phyloP scores from a whole-genome alignment of 352 stramenopile species.

The Phytophthora syringae region DNA sequence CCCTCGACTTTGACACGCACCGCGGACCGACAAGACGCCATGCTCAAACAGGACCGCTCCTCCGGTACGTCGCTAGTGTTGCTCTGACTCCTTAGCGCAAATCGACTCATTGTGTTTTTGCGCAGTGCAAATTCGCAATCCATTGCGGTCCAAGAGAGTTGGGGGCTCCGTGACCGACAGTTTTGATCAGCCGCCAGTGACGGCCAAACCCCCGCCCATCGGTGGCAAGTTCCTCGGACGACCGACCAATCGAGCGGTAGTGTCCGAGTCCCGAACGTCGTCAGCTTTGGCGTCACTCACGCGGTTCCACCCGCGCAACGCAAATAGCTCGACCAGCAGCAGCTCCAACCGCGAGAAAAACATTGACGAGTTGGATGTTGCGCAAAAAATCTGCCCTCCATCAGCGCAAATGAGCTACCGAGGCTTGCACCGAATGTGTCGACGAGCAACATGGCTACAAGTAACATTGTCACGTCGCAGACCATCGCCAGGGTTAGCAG shows the following conservation, averaged over 20 bases:
- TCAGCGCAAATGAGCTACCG: slow-evolving; percentile 26
- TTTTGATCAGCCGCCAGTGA: slow-evolving; percentile 32
- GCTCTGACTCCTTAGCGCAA: slow-evolving; percentile 1
- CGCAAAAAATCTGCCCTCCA: slow-evolving; percentile 31
- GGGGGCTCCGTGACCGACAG: slow-evolving; percentile 28
- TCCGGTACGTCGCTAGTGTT: slow-evolving; percentile 22
- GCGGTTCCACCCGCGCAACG: slow-evolving; percentile 42
- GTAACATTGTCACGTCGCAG: slow-evolving; percentile 38
- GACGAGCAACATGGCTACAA: slow-evolving; percentile 24
- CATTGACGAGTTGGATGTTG: slow-evolving; percentile 19
- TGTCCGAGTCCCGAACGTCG: slow-evolving; percentile 30
- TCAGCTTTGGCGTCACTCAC: slow-evolving; percentile 53
- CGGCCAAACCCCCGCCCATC: slow-evolving; percentile 24
- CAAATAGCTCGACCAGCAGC: slow-evolving; percentile 32
- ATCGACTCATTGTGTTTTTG: slow-evolving; percentile 17
- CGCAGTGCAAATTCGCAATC: slow-evolving; percentile 50
- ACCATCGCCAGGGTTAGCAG: slow-evolving; percentile 14
- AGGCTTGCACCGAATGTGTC: slow-evolving; percentile 20
- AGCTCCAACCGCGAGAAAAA: slow-evolving; percentile 20
- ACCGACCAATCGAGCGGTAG: slow-evolving; percentile 33
- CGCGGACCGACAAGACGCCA: slow-evolving; percentile 19
- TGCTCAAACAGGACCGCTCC: slow-evolving; percentile 41
- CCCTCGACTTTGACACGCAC: slow-evolving; percentile 8
- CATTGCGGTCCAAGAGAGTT: slow-evolving; percentile 49
- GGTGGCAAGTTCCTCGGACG: slow-evolving; percentile 44